Evolutionary conservation across 2,329 filamentous ascomycete genomes (phyloP), one percentile per base, ranked within the genome.

Genomic region (Nannizziopsis arthrosporioides): DNA sequence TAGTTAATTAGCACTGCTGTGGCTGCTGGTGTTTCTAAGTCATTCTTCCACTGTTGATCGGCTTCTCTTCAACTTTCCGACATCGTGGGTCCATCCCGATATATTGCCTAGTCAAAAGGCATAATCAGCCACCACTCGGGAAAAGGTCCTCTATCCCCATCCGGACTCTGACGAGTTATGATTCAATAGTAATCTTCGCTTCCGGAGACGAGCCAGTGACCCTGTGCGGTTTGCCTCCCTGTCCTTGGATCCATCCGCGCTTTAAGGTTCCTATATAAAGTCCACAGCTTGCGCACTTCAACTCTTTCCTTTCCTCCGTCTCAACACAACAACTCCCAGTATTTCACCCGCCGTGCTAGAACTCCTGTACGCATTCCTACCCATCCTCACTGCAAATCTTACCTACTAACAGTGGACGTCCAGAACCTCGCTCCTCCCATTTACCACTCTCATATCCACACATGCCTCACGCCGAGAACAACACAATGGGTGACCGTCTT

Each of bases 401-500:
- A n/a, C 5, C 37, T 40, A 12, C 37, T 40, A 12, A 40, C 17
- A 4, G 17, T 18, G 15, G 12, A 4, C 19, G 10, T 12, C 19
- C 14, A 8, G 7, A 9, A 18, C 11, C 19, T 38, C 36, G 17
- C 9, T 17, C 15, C 37, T 18, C 37, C 3, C 19, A 17, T 9
- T 17, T 18, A 40, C 9, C 12, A n/a, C 17, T 43, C 22, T 18
- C 9, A 7, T 17, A 46, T 46, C 12, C 4, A 43, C 38, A 44
- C 31, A 47, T 47, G 38, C 45, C 45, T 17, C 45, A 47, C 45
- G 45, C 45, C 27, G 45, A 47, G 36, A 47, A 65, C 46, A 63
- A 64, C 53, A 64, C 56, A 48, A 73, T 74, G 70, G 64, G 64
- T 51, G 64, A 71, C 57, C 64, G 67, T 44, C 59, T 66, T 49